Conservation (phyloP, 106 monocot species). For the Hemerocallis citrina region DNA sequence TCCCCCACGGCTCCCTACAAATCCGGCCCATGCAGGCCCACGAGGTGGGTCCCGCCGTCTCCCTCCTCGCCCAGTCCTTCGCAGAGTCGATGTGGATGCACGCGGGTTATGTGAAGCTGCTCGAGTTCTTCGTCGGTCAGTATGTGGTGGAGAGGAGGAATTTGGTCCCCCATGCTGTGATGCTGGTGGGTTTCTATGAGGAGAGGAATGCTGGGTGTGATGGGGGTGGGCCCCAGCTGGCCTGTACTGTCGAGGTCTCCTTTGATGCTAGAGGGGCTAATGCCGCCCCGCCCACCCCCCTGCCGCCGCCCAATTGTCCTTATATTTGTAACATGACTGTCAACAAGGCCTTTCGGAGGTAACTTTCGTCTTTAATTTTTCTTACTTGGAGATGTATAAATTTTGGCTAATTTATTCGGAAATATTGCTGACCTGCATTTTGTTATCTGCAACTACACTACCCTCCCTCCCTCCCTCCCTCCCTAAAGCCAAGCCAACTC, state of each 20-base stretch:
- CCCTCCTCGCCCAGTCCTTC: constrained; percentile 72
- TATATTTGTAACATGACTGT: constrained; percentile 95
- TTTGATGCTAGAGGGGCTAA: constrained; percentile 56
- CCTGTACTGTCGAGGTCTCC: constrained; percentile 63
- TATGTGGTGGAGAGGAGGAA: constrained; percentile 52
- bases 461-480: too few species aligned
- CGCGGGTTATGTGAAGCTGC: constrained; percentile 21
- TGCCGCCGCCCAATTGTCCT: constrained; percentile 57
- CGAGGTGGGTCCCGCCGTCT: constrained; percentile 33
- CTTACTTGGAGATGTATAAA: background rate
- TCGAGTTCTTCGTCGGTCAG: constrained; percentile 57
- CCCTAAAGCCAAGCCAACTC: too few species aligned
- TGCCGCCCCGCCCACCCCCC: constrained; percentile 49
- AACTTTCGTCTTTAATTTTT: background rate
- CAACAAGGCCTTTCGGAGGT: constrained; percentile 65
- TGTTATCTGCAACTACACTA: too few species aligned
- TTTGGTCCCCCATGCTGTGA: constrained; percentile 43
- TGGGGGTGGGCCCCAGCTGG: constrained; percentile 21
- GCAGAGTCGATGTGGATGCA: constrained; percentile 32
- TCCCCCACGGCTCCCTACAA: constrained; percentile 34
- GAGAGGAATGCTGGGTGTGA: constrained; percentile 3
- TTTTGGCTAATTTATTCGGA: too few species aligned
- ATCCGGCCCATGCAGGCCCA: constrained; percentile 44
- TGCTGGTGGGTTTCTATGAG: constrained; percentile 56
- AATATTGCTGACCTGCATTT: too few species aligned